A percentile compares a stretch with the other conserved stretches of the same genome.
Conservation (phyloP, 2,329 filamentous ascomycete species). For the Trichoderma sp. region DNA sequence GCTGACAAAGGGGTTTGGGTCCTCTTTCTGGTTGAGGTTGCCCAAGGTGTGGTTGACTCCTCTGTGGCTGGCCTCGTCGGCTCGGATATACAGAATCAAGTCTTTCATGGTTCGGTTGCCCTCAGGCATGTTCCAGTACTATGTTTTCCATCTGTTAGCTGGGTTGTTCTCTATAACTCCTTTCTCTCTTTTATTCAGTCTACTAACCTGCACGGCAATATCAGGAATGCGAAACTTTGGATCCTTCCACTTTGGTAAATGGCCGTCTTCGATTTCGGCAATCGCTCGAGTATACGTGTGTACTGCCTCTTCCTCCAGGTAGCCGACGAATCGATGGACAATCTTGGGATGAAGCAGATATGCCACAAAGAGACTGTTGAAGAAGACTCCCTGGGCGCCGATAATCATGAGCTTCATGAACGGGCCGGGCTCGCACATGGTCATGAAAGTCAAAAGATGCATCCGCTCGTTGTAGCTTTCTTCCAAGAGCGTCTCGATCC, state of each 20-base stretch:
- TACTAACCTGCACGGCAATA: conserved; percentile 66
- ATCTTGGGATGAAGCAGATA: conserved; percentile 86
- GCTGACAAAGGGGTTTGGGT: conserved; percentile 90
- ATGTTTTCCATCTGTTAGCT: not conserved
- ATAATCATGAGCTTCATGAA: conserved; percentile 94
- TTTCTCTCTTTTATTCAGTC: not conserved
- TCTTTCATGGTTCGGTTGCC: conserved; percentile 79
- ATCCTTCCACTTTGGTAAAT: conserved; percentile 75
- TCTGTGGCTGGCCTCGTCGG: conserved; percentile 85
- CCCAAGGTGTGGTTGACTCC: conserved; percentile 95
- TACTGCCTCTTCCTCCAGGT: conserved; percentile 95
- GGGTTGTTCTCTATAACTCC: not conserved
- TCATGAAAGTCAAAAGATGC: conserved; percentile 90
- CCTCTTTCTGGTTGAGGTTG: conserved; percentile 79
- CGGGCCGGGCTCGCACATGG: conserved; percentile 70
- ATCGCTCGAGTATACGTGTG: conserved; percentile 92
- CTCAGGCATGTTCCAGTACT: conserved; percentile 93
- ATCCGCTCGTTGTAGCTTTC: conserved; percentile 93
- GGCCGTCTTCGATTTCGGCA: conserved; percentile 80
- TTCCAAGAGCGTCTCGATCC: conserved; percentile 89
- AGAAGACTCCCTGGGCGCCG: conserved; percentile 91
- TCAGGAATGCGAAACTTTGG: conserved; percentile 73
- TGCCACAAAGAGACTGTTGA: conserved; percentile 86
- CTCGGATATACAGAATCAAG: conserved; percentile 81
- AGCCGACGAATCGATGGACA: conserved; percentile 93